phyloP scores from a whole-genome alignment of 495 filamentous ascomycete genomes.

The Lophiostoma macrostomum region DNA sequence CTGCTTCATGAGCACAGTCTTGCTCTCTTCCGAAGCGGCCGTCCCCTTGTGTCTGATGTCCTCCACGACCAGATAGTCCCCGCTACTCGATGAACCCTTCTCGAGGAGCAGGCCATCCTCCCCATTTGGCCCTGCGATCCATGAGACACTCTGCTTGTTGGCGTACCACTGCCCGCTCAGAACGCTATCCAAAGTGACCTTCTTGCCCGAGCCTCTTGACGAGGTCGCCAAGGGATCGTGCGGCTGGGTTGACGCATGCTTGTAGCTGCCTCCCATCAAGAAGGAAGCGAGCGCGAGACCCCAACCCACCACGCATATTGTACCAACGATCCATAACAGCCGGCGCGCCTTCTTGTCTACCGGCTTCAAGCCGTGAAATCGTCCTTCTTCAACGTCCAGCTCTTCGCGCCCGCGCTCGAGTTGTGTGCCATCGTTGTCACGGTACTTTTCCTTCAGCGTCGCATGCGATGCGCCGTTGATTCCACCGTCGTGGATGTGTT shows the following conservation, averaged over 20 bases:
- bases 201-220: constrained; percentile 66
- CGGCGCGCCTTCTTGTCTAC: constrained; percentile 62
- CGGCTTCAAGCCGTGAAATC: constrained; percentile 39
- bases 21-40: constrained; percentile 38
- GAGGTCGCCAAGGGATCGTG: constrained; percentile 68
- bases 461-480: constrained; percentile 32
- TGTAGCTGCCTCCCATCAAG: constrained; percentile 62
- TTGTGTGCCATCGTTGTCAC: constrained; percentile 42
- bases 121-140: constrained; percentile 81
- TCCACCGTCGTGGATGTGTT: constrained; percentile 57
- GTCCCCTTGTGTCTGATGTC: constrained; percentile 63
- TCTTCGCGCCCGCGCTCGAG: constrained; percentile 37
- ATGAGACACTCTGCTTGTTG: constrained; percentile 68
- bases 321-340: constrained; percentile 64
- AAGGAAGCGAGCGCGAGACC: constrained; percentile 72
- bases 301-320: constrained; percentile 74
- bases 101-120: constrained; percentile 85
- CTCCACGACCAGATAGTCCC: constrained; percentile 82
- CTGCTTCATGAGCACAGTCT: constrained; percentile 71
- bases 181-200: constrained; percentile 78
- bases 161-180: constrained; percentile 69
- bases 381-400: constrained; percentile 42
- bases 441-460: constrained; percentile 39
- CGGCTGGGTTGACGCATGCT: constrained; percentile 55
- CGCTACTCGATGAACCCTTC: constrained; percentile 50